phyloP scores from a whole-genome alignment of 306 rosid species.

The Vigna hirtella region DNA sequence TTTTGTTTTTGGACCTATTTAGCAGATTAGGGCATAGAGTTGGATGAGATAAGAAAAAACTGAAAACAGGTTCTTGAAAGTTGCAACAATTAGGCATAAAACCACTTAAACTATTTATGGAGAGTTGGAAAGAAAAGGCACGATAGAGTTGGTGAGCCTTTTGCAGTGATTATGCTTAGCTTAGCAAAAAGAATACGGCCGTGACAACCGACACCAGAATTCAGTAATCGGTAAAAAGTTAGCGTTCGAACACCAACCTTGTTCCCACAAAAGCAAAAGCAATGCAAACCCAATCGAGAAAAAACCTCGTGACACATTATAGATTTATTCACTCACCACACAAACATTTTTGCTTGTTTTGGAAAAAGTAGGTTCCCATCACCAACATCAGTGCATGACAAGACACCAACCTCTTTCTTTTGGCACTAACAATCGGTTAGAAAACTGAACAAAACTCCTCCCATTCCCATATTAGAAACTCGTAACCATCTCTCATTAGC shows the following conservation, averaged over 20 bases:
- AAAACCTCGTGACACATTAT: constrained; percentile 25
- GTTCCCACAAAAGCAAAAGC: constrained; percentile 37
- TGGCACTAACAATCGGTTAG: constrained; percentile 40
- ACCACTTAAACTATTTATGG: not conserved
- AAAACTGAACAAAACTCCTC: constrained; percentile 46
- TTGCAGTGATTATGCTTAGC: constrained; percentile 18
- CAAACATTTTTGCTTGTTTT: constrained; percentile 34
- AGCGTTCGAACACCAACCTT: constrained; percentile 29
- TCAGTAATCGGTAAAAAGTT: constrained; percentile 46
- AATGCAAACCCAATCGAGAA: constrained; percentile 49
- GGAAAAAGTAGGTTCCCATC: constrained; percentile 49
- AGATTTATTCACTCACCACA: not conserved
- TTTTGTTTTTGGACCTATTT: constrained; percentile 10
- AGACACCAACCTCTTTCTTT: constrained; percentile 50
- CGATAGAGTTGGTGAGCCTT: not conserved
- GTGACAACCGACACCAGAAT: constrained; percentile 30
- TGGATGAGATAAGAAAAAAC: not conserved
- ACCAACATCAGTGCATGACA: constrained; percentile 45
- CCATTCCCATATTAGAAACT: constrained; percentile 53
- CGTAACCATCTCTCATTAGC: constrained; percentile 43
- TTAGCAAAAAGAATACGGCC: constrained; percentile 42
- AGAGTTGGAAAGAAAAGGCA: not conserved
- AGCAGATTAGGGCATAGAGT: not conserved
- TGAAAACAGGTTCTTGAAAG: constrained; percentile 33
- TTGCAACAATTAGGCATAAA: constrained; percentile 39